A percentile compares a stretch with the other conserved stretches of the same genome.
These are phyloP conservation scores for Diaporthe eres DNA, from an alignment of 2,329 filamentous ascomycete genomes.

Conservation along the genomic window DNA sequence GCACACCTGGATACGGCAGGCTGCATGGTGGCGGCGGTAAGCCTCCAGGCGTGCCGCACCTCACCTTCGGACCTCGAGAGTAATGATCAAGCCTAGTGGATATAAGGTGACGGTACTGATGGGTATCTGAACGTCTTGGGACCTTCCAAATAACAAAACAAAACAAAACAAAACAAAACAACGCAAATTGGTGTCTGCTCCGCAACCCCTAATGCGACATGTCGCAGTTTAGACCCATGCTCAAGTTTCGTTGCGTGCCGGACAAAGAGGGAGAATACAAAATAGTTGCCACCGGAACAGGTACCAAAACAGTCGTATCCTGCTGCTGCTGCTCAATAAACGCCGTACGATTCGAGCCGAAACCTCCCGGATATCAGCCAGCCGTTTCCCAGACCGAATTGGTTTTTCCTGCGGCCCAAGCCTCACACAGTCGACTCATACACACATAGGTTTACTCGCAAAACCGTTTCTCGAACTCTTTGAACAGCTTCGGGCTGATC, in stretches of 20 bases:
- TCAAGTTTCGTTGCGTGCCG: not conserved
- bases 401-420: not conserved
- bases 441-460: slow-evolving; percentile 45
- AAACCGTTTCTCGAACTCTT: slow-evolving; percentile 87
- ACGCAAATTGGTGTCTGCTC: not conserved
- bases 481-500: slow-evolving; percentile 90
- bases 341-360: not conserved
- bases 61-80: not conserved
- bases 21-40: not conserved
- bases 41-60: not conserved
- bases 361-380: not conserved
- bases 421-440: slow-evolving; percentile 5
- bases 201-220: not conserved
- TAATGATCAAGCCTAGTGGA: not conserved
- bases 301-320: not conserved
- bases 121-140: not conserved
- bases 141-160: not conserved
- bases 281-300: not conserved
- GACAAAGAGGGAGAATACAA: slow-evolving; percentile 3
- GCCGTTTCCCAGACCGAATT: not conserved
- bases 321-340: slow-evolving; percentile 16
- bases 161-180: not conserved
- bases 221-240: not conserved
- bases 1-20: not conserved
- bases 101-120: not conserved